These are phyloP conservation scores for Carex cristatella DNA, from an alignment of 176 grass and related monocot species.

Conservation along the genomic window DNA sequence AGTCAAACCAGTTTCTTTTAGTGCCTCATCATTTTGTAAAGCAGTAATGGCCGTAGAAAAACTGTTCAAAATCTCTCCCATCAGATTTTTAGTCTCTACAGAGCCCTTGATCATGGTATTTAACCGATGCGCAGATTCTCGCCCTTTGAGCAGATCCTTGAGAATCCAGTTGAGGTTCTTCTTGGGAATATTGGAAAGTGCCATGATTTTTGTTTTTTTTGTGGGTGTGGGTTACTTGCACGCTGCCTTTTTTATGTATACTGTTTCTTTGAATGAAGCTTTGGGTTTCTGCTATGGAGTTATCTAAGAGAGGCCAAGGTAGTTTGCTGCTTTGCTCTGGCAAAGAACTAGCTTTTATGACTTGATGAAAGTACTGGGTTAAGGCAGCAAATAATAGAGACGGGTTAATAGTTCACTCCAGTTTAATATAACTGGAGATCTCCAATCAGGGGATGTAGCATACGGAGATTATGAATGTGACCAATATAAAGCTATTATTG, in stretches of 20 bases:
- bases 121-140: conserved; percentile 31
- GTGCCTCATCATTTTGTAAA: conserved; percentile 10
- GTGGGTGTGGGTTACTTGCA: neutral
- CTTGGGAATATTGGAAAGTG: neutral
- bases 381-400: conserved; percentile 3
- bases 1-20: neutral
- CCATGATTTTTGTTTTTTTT: neutral
- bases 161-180: neutral
- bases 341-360: neutral
- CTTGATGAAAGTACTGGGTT: neutral
- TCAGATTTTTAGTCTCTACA: conserved; percentile 24
- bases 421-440: neutral
- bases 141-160: conserved; percentile 45
- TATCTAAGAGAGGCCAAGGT: neutral
- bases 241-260: neutral
- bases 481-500: neutral
- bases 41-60: conserved; percentile 33
- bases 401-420: neutral
- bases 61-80: conserved; percentile 43
- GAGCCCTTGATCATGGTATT: conserved; percentile 15
- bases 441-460: neutral
- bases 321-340: neutral
- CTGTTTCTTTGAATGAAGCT: neutral
- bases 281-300: neutral
- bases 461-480: neutral